phyloP scores from a whole-genome alignment of 2,329 filamentous ascomycete genomes.

The Chaetomiaceae sp. region DNA sequence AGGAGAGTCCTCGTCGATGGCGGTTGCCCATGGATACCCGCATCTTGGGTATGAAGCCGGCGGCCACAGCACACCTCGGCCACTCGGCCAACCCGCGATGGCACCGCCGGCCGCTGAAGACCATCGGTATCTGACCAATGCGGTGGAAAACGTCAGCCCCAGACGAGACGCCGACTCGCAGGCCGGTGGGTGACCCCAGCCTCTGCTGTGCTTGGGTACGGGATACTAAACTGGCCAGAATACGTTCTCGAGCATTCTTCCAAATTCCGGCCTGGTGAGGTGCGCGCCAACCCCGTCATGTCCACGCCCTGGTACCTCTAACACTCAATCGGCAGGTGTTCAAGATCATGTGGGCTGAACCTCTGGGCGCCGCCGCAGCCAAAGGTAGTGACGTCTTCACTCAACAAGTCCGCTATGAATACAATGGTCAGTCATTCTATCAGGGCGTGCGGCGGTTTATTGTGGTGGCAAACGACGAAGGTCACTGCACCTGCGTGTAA shows the following conservation, averaged over 20 bases:
- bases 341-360: constrained; percentile 53
- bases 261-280: constrained; percentile 41
- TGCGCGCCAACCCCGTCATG: constrained; percentile 22
- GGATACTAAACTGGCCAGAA: constrained; percentile 28
- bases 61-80: constrained; percentile 4
- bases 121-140: not conserved
- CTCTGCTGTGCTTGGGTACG: not conserved
- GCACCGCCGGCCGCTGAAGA: not conserved
- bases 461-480: constrained; percentile 47
- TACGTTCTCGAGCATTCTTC: constrained; percentile 38
- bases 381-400: constrained; percentile 29
- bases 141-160: not conserved
- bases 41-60: not conserved
- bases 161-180: constrained; percentile 28
- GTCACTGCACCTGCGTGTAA: constrained; percentile 55
- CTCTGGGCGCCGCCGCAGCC: constrained; percentile 34
- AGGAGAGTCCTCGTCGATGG: not conserved
- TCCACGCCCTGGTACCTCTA: not conserved
- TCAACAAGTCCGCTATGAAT: constrained; percentile 24
- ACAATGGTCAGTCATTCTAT: constrained; percentile 39
- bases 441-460: constrained; percentile 52
- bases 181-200: constrained; percentile 34
- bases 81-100: not conserved
- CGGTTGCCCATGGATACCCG: not conserved
- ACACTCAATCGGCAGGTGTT: constrained; percentile 40